Base-by-base conservation (phyloP, 805 yeast species). In the Cyberlindnera misumaiensis region DNA sequence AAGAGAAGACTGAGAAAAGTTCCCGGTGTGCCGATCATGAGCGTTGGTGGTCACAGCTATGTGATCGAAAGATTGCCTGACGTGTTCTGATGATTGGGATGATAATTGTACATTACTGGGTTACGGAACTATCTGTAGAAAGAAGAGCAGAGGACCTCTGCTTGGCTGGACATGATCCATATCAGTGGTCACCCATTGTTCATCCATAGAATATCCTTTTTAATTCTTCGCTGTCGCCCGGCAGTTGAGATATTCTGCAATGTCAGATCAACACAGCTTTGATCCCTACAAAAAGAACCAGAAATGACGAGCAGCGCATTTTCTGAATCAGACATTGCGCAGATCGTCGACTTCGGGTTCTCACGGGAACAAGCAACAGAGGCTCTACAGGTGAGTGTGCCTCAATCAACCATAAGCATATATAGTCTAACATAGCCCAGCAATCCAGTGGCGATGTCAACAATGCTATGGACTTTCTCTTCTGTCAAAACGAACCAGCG, bases 1-100 rank as follows among this genome's bases (percentile, higher is more conserved):
- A 93, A 93, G 59, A 79, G 96, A 55, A 75, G 98, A 61, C 75
- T 93, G 25, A 76, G 98, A 65, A 93, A 93, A 62, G 87, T 93
- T 20, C 98, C 98, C 1, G 98, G 98, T 53, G 84, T 93, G 45
- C 98, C 98, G 11, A 68, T 93, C 27, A 78, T 93, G 94, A 86
- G 96, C 63, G 98, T 93, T 6, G 98, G 97, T 27, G 83, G 83
- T 3, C 95, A 87, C 59, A 68, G 88, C 1, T 93, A 90, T 58
- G 96, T 85, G 28, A 81, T 93, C 48, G 98, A 93, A 62, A 77
- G 96, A 59, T 72, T 93, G 42, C 98, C 98, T 2, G 96, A 89
- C 60, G 96, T 84, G n/a, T 83, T 83, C 55, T 83, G 35, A 38
- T 1, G 9, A 20, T 20, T 20, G 24, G 8, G 24, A 20, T 20